These are phyloP conservation scores for Breviolum minutum DNA, from an alignment of 73 alveolate species.

Conservation along the genomic window DNA sequence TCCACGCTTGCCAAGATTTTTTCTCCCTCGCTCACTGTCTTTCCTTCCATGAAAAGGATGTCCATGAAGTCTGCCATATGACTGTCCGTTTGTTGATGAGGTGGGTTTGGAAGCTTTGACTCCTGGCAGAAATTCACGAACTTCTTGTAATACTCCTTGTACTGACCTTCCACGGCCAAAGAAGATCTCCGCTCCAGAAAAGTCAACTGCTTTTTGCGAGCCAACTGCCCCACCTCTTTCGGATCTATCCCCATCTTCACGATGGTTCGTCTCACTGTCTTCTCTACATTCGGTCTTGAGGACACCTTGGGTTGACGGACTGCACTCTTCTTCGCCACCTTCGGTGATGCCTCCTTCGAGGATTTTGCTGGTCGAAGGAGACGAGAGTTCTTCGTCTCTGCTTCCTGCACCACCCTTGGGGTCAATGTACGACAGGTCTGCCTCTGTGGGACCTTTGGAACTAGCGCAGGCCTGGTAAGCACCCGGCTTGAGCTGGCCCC, in stretches of 20 bases:
- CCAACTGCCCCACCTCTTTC: not conserved
- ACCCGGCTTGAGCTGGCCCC: slow-evolving; percentile 45
- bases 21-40: slow-evolving; percentile 19
- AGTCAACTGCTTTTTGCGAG: not conserved
- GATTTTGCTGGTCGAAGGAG: not conserved
- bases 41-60: not conserved
- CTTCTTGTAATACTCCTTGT: not conserved
- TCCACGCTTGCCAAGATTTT: slow-evolving; percentile 37
- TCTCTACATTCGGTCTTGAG: not conserved
- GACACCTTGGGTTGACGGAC: not conserved
- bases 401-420: too few relatives aligned
- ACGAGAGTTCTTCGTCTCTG: not conserved
- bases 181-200: not conserved
- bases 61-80: slow-evolving; percentile 14
- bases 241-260: not conserved
- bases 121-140: slow-evolving; percentile 12
- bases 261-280: not conserved
- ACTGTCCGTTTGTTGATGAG: not conserved
- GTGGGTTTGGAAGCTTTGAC: not conserved
- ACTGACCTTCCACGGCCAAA: not conserved
- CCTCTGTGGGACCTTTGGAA: not conserved
- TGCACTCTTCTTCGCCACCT: not conserved
- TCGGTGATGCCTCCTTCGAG: not conserved
- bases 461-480: not conserved
- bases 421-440: not conserved